Evolutionary conservation across 2,329 filamentous ascomycete species (phyloP).

Genomic region (Xylariomycetidae sp.): DNA sequence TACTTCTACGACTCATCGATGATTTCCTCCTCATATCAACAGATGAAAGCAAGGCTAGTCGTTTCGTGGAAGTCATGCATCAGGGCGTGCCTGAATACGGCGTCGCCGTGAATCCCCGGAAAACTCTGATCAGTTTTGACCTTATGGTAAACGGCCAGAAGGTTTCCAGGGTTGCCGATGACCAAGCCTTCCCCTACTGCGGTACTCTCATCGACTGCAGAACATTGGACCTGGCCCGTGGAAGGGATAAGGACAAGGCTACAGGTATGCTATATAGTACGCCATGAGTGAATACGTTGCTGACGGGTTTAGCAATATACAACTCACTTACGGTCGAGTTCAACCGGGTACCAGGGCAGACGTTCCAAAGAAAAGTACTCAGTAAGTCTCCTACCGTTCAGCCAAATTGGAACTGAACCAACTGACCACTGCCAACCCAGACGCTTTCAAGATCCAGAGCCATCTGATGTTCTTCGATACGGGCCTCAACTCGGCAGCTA

Average conservation of each 20-base stretch:
- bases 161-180: conserved; percentile 41
- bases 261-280: conserved; percentile 38
- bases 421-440: conserved; percentile 25
- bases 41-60: conserved; percentile 56
- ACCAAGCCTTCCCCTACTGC: conserved; percentile 74
- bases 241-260: conserved; percentile 43
- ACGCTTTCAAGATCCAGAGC: conserved; percentile 75
- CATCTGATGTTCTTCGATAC: conserved; percentile 81
- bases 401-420: too few relatives aligned
- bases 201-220: conserved; percentile 69
- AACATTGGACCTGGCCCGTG: conserved; percentile 69
- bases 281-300: not conserved
- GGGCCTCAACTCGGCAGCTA: conserved; percentile 62
- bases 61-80: conserved; percentile 78
- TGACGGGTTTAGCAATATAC: conserved; percentile 42
- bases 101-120: conserved; percentile 66
- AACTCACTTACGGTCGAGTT: conserved; percentile 77
- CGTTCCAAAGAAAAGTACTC: conserved; percentile 74
- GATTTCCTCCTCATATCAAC: conserved; percentile 88
- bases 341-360: conserved; percentile 63
- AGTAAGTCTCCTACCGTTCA: conserved; percentile 36
- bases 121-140: conserved; percentile 82
- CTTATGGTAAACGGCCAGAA: conserved; percentile 46
- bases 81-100: conserved; percentile 73
- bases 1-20: conserved; percentile 80